Evolutionary conservation across 2,329 filamentous ascomycete genomes (phyloP), one percentile per base, ranked within the genome.

Genomic region (Zelopaecilomyces penicillatus): DNA sequence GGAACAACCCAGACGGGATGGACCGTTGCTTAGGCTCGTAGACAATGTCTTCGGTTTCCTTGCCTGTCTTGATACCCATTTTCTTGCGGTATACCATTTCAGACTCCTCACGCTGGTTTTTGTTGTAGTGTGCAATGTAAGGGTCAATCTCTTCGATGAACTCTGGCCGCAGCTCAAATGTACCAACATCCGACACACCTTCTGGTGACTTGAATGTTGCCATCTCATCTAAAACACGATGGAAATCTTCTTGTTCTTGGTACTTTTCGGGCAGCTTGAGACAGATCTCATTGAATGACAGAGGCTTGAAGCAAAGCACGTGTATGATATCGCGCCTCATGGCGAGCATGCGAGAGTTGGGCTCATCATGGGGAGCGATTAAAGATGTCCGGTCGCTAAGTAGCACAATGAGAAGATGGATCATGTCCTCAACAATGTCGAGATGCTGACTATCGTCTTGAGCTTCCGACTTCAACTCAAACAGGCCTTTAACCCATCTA

Each of bases 91-190:
- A 96, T 3, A 89, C 85, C 53, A 79, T 82, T 64, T 98, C 93
- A 0, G 91, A 88, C 62, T 98, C 93, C 59, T 98, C 93, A 41
- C 93, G 80, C 63, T 97, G 91, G 57, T 98, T 98, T 60, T 95
- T 95, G 57, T 83, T 94, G 64, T 95, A 98, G 59, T 97, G 89
- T 5, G 90, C 86, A 57, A 90, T 93, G 62, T 96, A 98, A 1
- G 94, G 93, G 61, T 98, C 94, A 41, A 98, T 81, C 39, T 94
- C 78, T 54, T 91, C 85, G 34, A 96, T 76, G 55, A 83, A 93
- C 49, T 95, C 80, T 4, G 85, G 80, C 59, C 90, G 93, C 42
- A 98, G 71, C 63, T 96, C 89, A 57, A 98, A 98, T 0, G 87
- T 95, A 46, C 94, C 93, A 11, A 90, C 86, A 60, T 98, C 93